Base-by-base conservation (phyloP, 2,329 filamentous ascomycete species). In the Didymellaceae sp. region DNA sequence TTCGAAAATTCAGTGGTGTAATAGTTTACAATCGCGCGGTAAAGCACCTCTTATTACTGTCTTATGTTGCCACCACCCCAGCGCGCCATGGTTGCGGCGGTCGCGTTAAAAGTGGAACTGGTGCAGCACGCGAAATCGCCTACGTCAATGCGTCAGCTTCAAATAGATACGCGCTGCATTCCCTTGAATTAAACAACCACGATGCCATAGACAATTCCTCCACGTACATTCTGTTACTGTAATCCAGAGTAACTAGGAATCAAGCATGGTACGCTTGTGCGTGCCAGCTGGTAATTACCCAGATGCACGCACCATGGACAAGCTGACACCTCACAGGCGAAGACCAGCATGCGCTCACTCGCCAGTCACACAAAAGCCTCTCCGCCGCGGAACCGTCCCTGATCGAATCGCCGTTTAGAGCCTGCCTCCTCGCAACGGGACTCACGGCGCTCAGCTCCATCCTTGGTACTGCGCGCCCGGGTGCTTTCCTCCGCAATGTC, bases 281-380 rank as follows among this genome's bases (percentile, higher is more conserved):
- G 52, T 65, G n/a, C 56, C 63, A 30, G 58, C 58, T 57, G 63
- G 63, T 61, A 33, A 34, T n/a, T n/a, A n/a, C n/a, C n/a, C n/a
- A n/a, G n/a, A n/a, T n/a, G n/a, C n/a, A n/a, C n/a, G n/a, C n/a
- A n/a, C n/a, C n/a, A n/a, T n/a, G n/a, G n/a, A n/a, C n/a, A n/a
- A 25, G 24, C 51, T 63, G 42, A 65, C 45, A 9, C 5, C 14
- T 2, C 7, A 5, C 21, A 65, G 63, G 63, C 22, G 62, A 65
- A 25, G 59, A 54, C 14, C 59, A 66, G 43, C 54, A 59, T 44
- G 33, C 44, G n/a, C 33, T 58, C 35, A 39, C 51, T 16, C 51
- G 34, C 13, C 52, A 39, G 34, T 43, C 35, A 37, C 48, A 11
- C 51, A 39, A 34, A 16, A 45, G 42, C 24, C 31, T 24, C 40